phyloP scores from a whole-genome alignment of 2,329 filamentous ascomycete species.

The Basipetospora chlamydospora region DNA sequence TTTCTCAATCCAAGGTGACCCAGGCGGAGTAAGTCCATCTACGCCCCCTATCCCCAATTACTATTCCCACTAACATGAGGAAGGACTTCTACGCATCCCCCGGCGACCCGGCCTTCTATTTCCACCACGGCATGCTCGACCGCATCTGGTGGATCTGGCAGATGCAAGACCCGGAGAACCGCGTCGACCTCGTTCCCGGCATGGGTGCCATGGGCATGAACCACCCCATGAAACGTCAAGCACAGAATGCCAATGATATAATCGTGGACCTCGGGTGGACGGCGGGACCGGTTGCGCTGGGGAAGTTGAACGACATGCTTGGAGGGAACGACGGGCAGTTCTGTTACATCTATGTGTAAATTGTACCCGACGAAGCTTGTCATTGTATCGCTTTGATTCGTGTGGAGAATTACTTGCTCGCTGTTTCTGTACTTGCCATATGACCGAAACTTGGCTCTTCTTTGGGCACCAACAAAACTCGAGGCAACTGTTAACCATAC shows the following conservation, averaged over 20 bases:
- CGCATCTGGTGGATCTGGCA: constrained; percentile 11
- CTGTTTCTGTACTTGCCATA: no score
- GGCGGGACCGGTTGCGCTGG: not conserved
- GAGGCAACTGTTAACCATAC: no score
- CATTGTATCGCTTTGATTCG: no score
- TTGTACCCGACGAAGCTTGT: not conserved
- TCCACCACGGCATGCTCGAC: constrained; percentile 18
- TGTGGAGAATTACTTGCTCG: no score
- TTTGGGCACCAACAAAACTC: no score
- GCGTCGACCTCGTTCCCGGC: constrained; percentile 4
- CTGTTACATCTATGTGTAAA: constrained; percentile 1
- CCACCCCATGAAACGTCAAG: not conserved
- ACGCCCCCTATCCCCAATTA: not conserved
- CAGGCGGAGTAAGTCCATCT: constrained; percentile 6
- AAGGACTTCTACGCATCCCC: constrained; percentile 23
- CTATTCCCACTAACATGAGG: not conserved
- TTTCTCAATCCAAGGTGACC: no score
- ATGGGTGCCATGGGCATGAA: not conserved
- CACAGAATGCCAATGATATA: not conserved
- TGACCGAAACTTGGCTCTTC: no score
- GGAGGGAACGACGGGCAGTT: not conserved
- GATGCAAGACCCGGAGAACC: constrained; percentile 6
- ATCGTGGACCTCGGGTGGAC: constrained; percentile 1
- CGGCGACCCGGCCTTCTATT: constrained; percentile 20
- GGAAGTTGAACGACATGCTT: not conserved